A percentile compares a stretch with the other conserved stretches of the same genome.
Conservation (phyloP, 225 moss, liverwort and hornwort genomes). For the Physcomitrium patens region DNA sequence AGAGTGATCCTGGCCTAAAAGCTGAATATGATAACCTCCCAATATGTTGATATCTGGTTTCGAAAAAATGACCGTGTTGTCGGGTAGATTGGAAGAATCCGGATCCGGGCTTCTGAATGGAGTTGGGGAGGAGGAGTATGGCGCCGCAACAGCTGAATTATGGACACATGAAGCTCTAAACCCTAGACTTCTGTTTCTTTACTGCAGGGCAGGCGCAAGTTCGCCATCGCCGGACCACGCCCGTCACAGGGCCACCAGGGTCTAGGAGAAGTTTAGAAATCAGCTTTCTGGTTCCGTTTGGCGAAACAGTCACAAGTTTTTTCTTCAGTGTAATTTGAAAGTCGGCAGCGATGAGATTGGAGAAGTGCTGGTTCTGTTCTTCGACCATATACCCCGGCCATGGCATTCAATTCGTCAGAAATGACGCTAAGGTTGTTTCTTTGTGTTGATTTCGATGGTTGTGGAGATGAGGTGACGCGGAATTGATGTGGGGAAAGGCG, state of each 20-base stretch:
- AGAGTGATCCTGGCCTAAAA: no score
- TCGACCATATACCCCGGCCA: conserved; percentile 91
- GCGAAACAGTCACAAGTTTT: no score
- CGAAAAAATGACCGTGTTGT: no score
- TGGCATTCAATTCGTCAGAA: conserved; percentile 87
- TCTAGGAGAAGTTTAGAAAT: not conserved
- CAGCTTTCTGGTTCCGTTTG: not conserved
- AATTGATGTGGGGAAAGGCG: not conserved
- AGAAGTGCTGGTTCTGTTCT: conserved; percentile 97
- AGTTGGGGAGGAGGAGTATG: no score
- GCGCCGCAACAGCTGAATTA: no score
- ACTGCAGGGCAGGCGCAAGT: conserved; percentile 13
- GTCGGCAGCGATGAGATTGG: conserved; percentile 78
- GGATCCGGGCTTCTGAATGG: not conserved
- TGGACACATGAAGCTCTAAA: not conserved
- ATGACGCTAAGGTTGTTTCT: conserved; percentile 74
- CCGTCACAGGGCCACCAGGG: not conserved
- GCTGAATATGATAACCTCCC: no score
- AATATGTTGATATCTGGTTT: no score
- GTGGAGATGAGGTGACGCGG: not conserved
- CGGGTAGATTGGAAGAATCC: no score
- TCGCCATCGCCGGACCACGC: conserved; percentile 21
- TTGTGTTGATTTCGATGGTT: not conserved
- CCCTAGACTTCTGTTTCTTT: not conserved
- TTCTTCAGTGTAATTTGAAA: conserved; percentile 5